phyloP scores from a whole-genome alignment of 2,329 filamentous ascomycete species.

The Trichoderma guizhouense region DNA sequence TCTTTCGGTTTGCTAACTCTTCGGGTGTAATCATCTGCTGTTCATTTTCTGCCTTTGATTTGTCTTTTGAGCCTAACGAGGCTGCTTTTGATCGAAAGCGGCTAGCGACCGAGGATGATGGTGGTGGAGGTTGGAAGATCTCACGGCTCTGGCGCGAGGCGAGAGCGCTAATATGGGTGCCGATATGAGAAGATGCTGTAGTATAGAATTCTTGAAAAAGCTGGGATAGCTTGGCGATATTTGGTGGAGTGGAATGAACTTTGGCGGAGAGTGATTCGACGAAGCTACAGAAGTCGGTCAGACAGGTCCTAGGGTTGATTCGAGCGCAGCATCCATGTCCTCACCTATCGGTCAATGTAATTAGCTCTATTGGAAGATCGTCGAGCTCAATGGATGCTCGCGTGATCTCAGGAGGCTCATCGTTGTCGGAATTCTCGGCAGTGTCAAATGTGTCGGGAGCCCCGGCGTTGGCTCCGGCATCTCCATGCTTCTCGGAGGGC shows the following conservation, averaged over 20 bases:
- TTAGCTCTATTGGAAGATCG: conserved; percentile 88
- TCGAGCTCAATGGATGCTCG: conserved; percentile 69
- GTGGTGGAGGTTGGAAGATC: conserved; percentile 52
- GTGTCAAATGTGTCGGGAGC: conserved; percentile 50
- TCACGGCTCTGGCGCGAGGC: conserved; percentile 72
- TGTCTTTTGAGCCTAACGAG: conserved; percentile 52
- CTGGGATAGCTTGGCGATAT: conserved; percentile 75
- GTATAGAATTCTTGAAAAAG: conserved; percentile 94
- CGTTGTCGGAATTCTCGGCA: conserved; percentile 38
- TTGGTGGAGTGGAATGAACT: conserved; percentile 79
- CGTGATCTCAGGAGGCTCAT: conserved; percentile 46
- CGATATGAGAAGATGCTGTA: conserved; percentile 75
- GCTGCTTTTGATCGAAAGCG: conserved; percentile 54
- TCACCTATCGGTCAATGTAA: conserved; percentile 84
- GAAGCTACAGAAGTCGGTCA: conserved; percentile 57
- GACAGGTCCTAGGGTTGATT: neutral
- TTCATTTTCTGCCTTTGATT: conserved; percentile 45
- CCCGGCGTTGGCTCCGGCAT: conserved; percentile 29
- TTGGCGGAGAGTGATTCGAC: conserved; percentile 85
- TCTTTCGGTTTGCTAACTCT: conserved; percentile 77
- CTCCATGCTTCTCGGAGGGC: conserved; percentile 26
- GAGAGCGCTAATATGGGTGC: conserved; percentile 79
- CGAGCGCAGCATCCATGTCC: conserved; percentile 7
- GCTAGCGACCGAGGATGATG: conserved; percentile 56
- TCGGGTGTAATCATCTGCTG: conserved; percentile 90